A percentile compares a stretch with the other conserved stretches of the same genome.
Conservation (phyloP, 805 yeast species). For the Starmerella stigmatis region DNA sequence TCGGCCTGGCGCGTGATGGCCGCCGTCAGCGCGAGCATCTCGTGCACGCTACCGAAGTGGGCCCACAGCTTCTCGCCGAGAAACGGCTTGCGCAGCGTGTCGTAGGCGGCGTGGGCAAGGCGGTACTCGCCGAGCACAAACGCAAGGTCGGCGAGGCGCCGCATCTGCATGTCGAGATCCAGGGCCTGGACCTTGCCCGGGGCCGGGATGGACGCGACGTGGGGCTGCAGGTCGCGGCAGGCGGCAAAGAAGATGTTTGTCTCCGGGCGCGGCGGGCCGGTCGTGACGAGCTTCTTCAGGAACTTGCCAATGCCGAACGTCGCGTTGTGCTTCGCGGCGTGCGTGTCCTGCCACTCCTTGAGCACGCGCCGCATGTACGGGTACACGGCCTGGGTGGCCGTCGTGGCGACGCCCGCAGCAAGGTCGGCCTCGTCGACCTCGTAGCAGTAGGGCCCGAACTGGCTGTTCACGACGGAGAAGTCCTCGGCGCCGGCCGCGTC, state of each 20-base stretch:
- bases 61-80: constrained; percentile 69
- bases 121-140: constrained; percentile 84
- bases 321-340: not conserved
- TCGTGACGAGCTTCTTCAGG: constrained; percentile 16
- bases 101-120: constrained; percentile 74
- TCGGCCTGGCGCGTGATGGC: constrained; percentile 40
- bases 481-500: constrained; percentile 6
- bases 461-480: constrained; percentile 13
- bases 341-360: constrained; percentile 45
- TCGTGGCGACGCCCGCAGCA: constrained; percentile 38
- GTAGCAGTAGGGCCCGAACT: constrained; percentile 29
- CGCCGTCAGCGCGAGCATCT: constrained; percentile 68
- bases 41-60: constrained; percentile 74
- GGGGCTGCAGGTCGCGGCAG: constrained; percentile 21
- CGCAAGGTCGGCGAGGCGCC: constrained; percentile 87
- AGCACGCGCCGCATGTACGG: constrained; percentile 82
- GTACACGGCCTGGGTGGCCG: constrained; percentile 42
- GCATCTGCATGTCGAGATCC: constrained; percentile 49
- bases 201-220: constrained; percentile 21
- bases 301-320: constrained; percentile 20
- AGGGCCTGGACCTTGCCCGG: constrained; percentile 7
- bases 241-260: constrained; percentile 15
- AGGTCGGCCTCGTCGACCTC: constrained; percentile 33
- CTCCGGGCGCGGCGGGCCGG: constrained; percentile 22
- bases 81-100: constrained; percentile 66